Conservation (phyloP, 495 filamentous ascomycete genomes). For the Aspergillus bertholletiae region DNA sequence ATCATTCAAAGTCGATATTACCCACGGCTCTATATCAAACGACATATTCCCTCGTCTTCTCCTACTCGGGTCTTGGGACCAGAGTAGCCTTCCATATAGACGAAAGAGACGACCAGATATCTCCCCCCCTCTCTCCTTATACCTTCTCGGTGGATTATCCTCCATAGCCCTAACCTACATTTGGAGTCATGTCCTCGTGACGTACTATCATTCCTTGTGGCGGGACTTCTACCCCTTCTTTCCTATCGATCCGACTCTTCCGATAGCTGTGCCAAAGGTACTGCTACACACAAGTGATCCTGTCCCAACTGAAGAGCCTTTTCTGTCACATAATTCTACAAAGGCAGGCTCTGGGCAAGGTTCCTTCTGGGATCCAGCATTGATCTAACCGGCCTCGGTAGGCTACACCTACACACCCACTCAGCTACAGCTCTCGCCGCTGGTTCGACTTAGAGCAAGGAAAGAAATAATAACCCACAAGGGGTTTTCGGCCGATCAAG, state of each 20-base stretch:
- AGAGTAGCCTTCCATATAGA: too few species aligned
- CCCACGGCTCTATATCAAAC: slow-evolving; percentile 15
- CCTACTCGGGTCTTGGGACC: background rate
- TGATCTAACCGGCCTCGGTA: slow-evolving; percentile 15
- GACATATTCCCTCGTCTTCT: background rate
- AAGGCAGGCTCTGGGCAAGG: too few species aligned
- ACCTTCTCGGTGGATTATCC: slow-evolving; percentile 2
- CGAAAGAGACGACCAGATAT: too few species aligned
- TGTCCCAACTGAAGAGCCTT: slow-evolving; percentile 8
- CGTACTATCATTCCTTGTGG: slow-evolving; percentile 28
- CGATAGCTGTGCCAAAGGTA: slow-evolving; percentile 4
- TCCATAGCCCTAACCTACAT: background rate
- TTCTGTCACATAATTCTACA: too few species aligned
- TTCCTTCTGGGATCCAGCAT: background rate
- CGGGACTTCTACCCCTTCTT: slow-evolving; percentile 22
- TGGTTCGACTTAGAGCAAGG: background rate
- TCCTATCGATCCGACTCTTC: slow-evolving; percentile 11
- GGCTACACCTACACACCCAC: slow-evolving; percentile 1
- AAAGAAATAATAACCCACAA: background rate
- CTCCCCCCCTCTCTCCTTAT: too few species aligned
- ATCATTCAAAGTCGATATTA: too few species aligned
- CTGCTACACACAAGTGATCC: slow-evolving; percentile 4
- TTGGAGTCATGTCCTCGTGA: slow-evolving; percentile 26
- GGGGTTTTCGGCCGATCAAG: background rate
- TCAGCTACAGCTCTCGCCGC: background rate